Base-by-base conservation (phyloP, 2,329 filamentous ascomycete genomes). In the Hypoxylon sp. region DNA sequence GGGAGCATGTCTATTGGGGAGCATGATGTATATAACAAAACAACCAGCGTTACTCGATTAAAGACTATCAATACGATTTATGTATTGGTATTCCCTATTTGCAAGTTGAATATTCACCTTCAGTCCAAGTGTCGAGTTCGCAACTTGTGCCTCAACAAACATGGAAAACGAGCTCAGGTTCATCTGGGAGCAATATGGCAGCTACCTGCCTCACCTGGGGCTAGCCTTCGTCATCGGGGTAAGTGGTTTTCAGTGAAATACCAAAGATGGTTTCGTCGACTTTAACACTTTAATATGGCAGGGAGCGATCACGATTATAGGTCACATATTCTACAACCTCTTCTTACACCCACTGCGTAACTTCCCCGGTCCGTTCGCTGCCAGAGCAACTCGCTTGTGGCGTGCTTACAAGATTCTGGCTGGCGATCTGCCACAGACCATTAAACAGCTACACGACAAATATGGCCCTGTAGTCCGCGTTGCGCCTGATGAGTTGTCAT, bases 401-500 rank as follows among this genome's bases (percentile, higher is more conserved):
- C 48, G 19, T 14, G 14, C 19, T 5, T 34, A 17, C 28, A 62
- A 28, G 17, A 49, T 23, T 9, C 32, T 17, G 17, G 43, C 38
- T 2, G 51, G 50, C 28, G 57, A 58, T 11, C 21, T 58, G 5
- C 43, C 59, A 1, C 34, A 52, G 19, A 19, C 17, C 0, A 41
- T 69, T 3, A 34, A 9, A 11, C 5, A 58, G 9, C 46, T 71
- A 2, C 63, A 67, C 38, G 55, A 55, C 1, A 53, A 59, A 21
- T 69, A 71, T n/a, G 62, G 62, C 9, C 55, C 62, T 17, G 75
- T 84, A 1, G 79, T 85, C 13, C 81, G 83, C 5, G 68, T 82
- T 28, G 77, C 76, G 2, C 82, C 83, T 0, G 75, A 81, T 49
- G 79, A 83, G 64, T 74, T 85, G 14, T 79, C 80, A 1, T 84